phyloP scores from a whole-genome alignment of 176 grass and related monocot genomes.

The Raddia distichophylla region DNA sequence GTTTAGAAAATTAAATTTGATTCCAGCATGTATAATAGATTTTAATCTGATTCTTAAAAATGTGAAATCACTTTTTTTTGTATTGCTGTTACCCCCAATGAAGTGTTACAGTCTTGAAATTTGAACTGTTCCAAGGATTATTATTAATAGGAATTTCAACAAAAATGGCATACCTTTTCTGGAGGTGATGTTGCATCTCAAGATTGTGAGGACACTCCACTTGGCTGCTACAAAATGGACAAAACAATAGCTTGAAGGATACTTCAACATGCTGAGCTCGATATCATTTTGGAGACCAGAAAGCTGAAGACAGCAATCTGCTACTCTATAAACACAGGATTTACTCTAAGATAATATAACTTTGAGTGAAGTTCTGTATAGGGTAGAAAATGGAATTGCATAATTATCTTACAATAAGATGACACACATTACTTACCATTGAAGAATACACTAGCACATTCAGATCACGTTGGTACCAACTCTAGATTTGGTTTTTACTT shows the following conservation, averaged over 20 bases:
- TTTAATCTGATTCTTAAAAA: neutral
- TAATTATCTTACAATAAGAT: neutral
- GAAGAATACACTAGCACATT: neutral
- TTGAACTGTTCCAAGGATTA: conserved; percentile 2
- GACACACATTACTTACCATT: neutral
- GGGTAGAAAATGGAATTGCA: neutral
- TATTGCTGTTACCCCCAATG: neutral
- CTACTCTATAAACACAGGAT: neutral
- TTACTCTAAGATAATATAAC: neutral
- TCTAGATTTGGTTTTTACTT: neutral
- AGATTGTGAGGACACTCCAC: conserved; percentile 6
- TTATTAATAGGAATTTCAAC: neutral
- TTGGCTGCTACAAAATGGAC: conserved; percentile 6
- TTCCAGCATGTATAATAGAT: neutral
- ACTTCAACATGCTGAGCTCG: neutral
- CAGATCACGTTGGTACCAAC: neutral
- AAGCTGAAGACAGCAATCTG: neutral
- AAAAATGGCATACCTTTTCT: neutral
- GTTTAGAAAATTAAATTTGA: conserved; percentile 1
- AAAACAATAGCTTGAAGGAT: neutral
- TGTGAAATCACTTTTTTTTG: neutral
- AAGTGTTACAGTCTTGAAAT: neutral
- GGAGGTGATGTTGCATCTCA: neutral
- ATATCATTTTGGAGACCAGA: neutral
- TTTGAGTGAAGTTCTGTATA: neutral